Conservation (phyloP, 2,329 filamentous ascomycete genomes). For the Aspergillus amoenus region DNA sequence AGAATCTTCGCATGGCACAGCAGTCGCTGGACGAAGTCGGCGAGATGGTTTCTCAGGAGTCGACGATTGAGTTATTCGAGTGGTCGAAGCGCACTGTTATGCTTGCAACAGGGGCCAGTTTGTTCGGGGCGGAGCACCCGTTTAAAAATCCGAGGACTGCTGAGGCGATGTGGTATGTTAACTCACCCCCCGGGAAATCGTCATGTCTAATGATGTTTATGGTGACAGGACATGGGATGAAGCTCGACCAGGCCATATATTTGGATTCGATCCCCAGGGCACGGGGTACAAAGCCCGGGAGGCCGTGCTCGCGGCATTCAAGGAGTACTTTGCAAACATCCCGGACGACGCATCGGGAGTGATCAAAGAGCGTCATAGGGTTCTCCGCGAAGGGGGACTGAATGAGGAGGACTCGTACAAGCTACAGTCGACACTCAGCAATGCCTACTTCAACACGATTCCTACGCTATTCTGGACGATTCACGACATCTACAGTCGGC, state of each 20-base stretch:
- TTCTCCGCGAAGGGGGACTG: conserved; percentile 14
- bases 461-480: conserved; percentile 49
- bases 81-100: conserved; percentile 16
- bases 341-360: conserved; percentile 36
- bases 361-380: conserved; percentile 18
- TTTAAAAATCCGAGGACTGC: conserved; percentile 28
- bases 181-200: no score
- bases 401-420: conserved; percentile 24
- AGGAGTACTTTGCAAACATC: conserved; percentile 42
- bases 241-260: no score
- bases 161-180: neutral
- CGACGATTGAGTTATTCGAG: neutral
- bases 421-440: conserved; percentile 33
- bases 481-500: conserved; percentile 44
- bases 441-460: conserved; percentile 43
- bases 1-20: no score
- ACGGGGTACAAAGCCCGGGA: conserved; percentile 40
- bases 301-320: conserved; percentile 35
- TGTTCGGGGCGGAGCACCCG: neutral
- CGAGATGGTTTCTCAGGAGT: neutral
- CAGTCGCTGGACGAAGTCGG: neutral
- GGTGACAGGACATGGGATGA: no score
- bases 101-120: conserved; percentile 19
- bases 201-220: no score
- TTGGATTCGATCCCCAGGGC: conserved; percentile 11